Evolutionary conservation across 2,329 filamentous ascomycete species (phyloP).

Genomic region (Fusarium veterinarium): DNA sequence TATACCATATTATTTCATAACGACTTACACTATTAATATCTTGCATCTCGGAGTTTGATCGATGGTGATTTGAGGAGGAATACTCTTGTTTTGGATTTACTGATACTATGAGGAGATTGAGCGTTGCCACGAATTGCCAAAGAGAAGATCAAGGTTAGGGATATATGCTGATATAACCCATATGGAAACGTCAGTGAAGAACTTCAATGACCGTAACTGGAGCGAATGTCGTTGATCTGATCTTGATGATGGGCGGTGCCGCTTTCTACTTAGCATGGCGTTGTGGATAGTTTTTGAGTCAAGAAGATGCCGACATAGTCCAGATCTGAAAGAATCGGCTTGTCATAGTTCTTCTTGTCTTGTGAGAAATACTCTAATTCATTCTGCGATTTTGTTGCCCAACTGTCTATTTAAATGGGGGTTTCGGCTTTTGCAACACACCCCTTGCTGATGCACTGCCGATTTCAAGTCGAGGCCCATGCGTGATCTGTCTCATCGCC

Average conservation of each 20-base stretch:
- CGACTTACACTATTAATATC: slow-evolving; percentile 42
- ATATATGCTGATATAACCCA: background rate
- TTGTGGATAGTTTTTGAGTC: slow-evolving; percentile 17
- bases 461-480: background rate
- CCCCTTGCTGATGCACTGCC: background rate
- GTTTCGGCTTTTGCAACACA: background rate
- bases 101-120: background rate
- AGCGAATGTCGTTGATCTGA: slow-evolving; percentile 4
- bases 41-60: slow-evolving; percentile 30
- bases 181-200: background rate
- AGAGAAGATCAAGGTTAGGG: background rate
- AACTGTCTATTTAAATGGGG: background rate
- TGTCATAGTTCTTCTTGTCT: background rate
- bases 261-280: slow-evolving; percentile 31
- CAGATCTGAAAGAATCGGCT: background rate
- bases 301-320: slow-evolving; percentile 1
- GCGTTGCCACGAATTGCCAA: background rate
- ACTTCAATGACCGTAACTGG: background rate
- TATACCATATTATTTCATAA: slow-evolving; percentile 35
- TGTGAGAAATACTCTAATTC: background rate
- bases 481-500: background rate
- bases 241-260: background rate
- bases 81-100: slow-evolving; percentile 19
- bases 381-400: background rate
- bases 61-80: slow-evolving; percentile 8